Percentiles rank a stretch among this genome's conserved stretches.
These are phyloP conservation scores for Gynostemma pentaphyllum DNA, from an alignment of 306 rosid genomes.

Conservation along the genomic window DNA sequence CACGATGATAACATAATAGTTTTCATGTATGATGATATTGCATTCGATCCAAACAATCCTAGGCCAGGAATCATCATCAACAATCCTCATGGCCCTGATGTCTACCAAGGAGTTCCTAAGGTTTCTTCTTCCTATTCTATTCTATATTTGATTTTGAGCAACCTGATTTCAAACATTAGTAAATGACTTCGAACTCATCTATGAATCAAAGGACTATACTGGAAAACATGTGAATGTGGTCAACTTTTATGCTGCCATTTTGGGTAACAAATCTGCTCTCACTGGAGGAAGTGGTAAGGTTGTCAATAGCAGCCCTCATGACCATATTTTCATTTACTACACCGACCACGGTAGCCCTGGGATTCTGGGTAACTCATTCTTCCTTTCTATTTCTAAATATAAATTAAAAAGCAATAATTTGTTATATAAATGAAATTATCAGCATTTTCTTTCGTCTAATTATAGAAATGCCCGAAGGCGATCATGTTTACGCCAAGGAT, in stretches of 20 bases:
- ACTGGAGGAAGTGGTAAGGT: slow-evolving; percentile 70
- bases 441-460: background rate
- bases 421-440: too few species aligned
- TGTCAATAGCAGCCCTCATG: slow-evolving; percentile 39
- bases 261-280: slow-evolving; percentile 37
- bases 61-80: slow-evolving; percentile 42
- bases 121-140: background rate
- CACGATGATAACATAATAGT: slow-evolving; percentile 38
- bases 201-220: slow-evolving; percentile 30
- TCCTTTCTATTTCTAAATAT: too few species aligned
- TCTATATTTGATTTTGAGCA: background rate
- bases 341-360: slow-evolving; percentile 50
- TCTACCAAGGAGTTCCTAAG: slow-evolving; percentile 46
- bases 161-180: too few species aligned
- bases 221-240: slow-evolving; percentile 1
- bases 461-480: slow-evolving; percentile 29
- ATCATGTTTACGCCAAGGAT: slow-evolving; percentile 16
- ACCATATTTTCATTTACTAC: slow-evolving; percentile 49
- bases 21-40: slow-evolving; percentile 54
- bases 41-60: slow-evolving; percentile 19
- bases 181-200: background rate
- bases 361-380: slow-evolving; percentile 16
- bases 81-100: slow-evolving; percentile 29
- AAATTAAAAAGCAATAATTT: too few species aligned
- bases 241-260: slow-evolving; percentile 43